These are phyloP conservation scores for Auriscalpium vulgare DNA, from an alignment of 768 basidiomycete genomes.

Conservation along the genomic window DNA sequence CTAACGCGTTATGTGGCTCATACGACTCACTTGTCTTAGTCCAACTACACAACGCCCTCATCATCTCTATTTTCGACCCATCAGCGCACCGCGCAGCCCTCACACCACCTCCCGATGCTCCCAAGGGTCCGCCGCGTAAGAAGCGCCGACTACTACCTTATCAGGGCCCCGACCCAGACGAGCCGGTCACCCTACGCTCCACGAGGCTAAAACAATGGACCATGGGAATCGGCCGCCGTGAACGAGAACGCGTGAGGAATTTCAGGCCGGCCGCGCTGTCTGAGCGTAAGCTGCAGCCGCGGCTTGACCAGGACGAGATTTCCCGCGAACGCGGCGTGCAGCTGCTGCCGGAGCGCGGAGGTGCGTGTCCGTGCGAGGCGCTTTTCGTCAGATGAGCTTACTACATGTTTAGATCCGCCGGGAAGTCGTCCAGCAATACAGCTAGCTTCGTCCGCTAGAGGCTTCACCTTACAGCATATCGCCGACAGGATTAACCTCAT, in stretches of 20 bases:
- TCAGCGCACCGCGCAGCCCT: constrained; percentile 62
- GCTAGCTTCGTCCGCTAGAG: constrained; percentile 64
- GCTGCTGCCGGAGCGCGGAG: constrained; percentile 56
- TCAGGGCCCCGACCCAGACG: constrained; percentile 52
- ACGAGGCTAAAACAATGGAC: constrained; percentile 67
- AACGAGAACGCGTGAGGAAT: constrained; percentile 60
- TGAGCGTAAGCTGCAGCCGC: constrained; percentile 32
- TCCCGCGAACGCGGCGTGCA: constrained; percentile 60
- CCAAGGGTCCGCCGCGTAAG: constrained; percentile 61
- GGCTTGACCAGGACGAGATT: constrained; percentile 57
- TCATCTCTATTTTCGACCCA: constrained; percentile 78
- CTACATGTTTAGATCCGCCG: constrained; percentile 42
- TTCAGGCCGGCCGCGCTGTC: constrained; percentile 36
- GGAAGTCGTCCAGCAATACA: constrained; percentile 67
- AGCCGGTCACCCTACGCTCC: constrained; percentile 51
- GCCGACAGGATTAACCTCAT: constrained; percentile 76
- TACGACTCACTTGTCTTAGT: constrained; percentile 30
- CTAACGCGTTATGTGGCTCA: not conserved
- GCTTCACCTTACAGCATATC: constrained; percentile 69
- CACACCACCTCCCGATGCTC: constrained; percentile 53
- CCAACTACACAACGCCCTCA: constrained; percentile 76
- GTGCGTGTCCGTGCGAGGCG: constrained; percentile 28
- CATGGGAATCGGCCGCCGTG: constrained; percentile 60
- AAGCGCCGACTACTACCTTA: constrained; percentile 62
- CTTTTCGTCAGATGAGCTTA: not conserved